Conservation (phyloP, 805 yeast genomes). For the Komagataella populi region DNA sequence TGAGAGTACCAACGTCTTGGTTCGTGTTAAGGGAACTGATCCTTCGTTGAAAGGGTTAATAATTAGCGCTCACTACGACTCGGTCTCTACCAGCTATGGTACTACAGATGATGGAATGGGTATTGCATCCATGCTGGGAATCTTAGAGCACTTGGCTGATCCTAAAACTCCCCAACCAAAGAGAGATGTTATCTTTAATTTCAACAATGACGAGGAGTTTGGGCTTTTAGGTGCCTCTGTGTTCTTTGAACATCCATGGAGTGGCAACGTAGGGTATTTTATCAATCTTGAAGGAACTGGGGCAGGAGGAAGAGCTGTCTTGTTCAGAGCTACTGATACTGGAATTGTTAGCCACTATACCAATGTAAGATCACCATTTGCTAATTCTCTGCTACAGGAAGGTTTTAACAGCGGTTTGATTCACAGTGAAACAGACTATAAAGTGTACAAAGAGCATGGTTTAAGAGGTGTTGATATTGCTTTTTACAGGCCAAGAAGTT, state of each 20-base stretch:
- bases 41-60: conserved; percentile 49
- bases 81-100: conserved; percentile 79
- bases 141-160: conserved; percentile 34
- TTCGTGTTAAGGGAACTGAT: conserved; percentile 54
- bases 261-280: conserved; percentile 42
- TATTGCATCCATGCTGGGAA: conserved; percentile 64
- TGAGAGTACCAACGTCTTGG: conserved; percentile 74
- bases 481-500: conserved; percentile 70
- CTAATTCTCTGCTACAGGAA: conserved; percentile 68
- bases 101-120: conserved; percentile 93
- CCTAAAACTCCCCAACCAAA: conserved; percentile 33
- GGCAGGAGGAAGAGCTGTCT: conserved; percentile 72
- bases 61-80: conserved; percentile 78
- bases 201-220: conserved; percentile 84
- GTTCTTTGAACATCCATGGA: conserved; percentile 66
- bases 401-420: conserved; percentile 67
- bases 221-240: conserved; percentile 74
- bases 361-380: conserved; percentile 57
- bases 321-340: conserved; percentile 74
- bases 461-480: conserved; percentile 84
- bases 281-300: conserved; percentile 89
- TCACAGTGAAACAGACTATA: conserved; percentile 76
- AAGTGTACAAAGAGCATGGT: conserved; percentile 52
- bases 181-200: conserved; percentile 67
- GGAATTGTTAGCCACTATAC: conserved; percentile 48